Percentiles rank a stretch among this genome's conserved stretches.
phyloP scores from a whole-genome alignment of 2,329 filamentous ascomycete genomes.

The Alternaria alternata region DNA sequence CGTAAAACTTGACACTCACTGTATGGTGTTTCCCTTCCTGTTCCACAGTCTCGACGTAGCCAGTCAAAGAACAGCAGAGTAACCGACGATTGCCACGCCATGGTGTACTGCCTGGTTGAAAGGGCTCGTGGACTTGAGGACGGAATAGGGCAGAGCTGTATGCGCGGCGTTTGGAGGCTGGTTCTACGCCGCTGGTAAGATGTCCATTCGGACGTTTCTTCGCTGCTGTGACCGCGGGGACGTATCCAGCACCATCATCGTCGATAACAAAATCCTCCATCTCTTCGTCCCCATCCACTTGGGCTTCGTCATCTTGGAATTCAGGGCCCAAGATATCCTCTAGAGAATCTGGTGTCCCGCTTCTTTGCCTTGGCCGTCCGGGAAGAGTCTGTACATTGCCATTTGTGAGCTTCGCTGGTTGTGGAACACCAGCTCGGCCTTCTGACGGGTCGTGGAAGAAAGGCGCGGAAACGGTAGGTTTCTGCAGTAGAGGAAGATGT shows the following conservation, averaged over 20 bases:
- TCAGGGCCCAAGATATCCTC: constrained; percentile 78
- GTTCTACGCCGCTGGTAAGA: constrained; percentile 53
- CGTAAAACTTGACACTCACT: constrained; percentile 96
- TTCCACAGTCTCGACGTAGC: constrained; percentile 96
- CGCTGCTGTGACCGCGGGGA: constrained; percentile 65
- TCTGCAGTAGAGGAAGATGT: constrained; percentile 58
- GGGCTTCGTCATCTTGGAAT: constrained; percentile 58
- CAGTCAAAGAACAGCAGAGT: constrained; percentile 89
- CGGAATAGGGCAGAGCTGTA: constrained; percentile 57
- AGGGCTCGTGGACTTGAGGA: constrained; percentile 79
- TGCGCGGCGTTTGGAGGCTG: constrained; percentile 61
- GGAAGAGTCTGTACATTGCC: constrained; percentile 63
- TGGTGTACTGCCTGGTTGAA: constrained; percentile 93
- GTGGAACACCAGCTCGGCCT: constrained; percentile 72
- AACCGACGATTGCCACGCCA: constrained; percentile 96
- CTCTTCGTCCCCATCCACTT: constrained; percentile 55
- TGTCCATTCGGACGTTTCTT: constrained; percentile 68
- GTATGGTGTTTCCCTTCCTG: constrained; percentile 89
- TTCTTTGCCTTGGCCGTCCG: constrained; percentile 60
- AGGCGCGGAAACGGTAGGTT: constrained; percentile 75
- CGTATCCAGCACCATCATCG: constrained; percentile 93
- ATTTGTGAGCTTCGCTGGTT: constrained; percentile 59
- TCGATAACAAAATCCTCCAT: constrained; percentile 88
- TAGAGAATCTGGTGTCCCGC: constrained; percentile 75
- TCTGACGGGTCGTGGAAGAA: constrained; percentile 82